Base-by-base conservation (phyloP, 2,329 filamentous ascomycete genomes). In the Ramularia endophylla region DNA sequence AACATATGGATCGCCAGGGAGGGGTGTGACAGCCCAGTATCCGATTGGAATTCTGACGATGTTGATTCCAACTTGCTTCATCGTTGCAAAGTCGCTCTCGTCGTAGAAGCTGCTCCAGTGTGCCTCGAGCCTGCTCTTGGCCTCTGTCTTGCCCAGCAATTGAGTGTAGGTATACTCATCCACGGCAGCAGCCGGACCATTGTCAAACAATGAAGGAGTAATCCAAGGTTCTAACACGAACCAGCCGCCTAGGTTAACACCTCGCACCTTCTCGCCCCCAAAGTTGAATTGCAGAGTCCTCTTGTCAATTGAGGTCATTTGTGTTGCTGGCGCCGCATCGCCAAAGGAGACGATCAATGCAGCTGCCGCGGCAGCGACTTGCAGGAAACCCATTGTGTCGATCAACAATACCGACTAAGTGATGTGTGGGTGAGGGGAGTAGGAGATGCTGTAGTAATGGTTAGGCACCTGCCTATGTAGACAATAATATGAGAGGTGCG, bases 191-290 rank as follows among this genome's bases (percentile, higher is more conserved):
- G 60, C 54, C 9, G 63, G 69, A 30, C 58, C 63, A 13, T 59
- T 59, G 34, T 77, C 70, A 52, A 80, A 81, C 43, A 81, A 65
- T 12, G 73, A 77, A 2, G 78, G 77, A 2, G 76, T 80, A 4
- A 34, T 34, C 32, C 32, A 34, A 12, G 77, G 77, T 61, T 81
- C 78, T 4, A 80, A 65, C 5, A 81, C 74, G 33, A 81, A 72
- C 77, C 78, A 81, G 22, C 80, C 80, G 39, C 80, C 59, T 4
- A 81, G 66, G 56, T 83, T 83, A 20, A 83, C 78, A 40, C 80
- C 80, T 9, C 77, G 74, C 30, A 82, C 72, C 54, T 77, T 80
- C 15, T 72, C 53, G 31, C 58, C 58, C 42, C 69, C 66, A 59
- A 76, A 80, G 52, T 73, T 60, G 51, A 80, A 80, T 42, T 52